Evolutionary conservation across 1,284 basidiomycete genomes (phyloP).

Genomic region (Microbotryum intermedium): DNA sequence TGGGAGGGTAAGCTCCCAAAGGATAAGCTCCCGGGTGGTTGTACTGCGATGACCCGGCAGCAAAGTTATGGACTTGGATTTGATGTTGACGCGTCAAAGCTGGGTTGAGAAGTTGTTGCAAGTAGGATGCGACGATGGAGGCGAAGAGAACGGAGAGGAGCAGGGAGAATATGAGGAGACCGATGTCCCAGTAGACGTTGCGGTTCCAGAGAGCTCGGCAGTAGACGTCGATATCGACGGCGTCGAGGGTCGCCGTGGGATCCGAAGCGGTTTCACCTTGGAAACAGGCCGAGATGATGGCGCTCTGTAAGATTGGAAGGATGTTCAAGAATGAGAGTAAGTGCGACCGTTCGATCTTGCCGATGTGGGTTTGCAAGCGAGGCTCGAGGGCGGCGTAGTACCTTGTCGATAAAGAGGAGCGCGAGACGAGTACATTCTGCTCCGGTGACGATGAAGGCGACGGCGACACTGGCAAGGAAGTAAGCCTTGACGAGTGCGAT

Average conservation of each 20-base stretch:
- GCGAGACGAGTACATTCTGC: constrained; percentile 13
- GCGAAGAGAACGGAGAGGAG: constrained; percentile 24
- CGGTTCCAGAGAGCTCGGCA: constrained; percentile 14
- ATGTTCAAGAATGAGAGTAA: too few species aligned
- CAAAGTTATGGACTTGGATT: neutral
- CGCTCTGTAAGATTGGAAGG: neutral
- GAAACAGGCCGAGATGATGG: neutral
- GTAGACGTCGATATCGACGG: neutral
- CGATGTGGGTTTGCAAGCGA: too few species aligned
- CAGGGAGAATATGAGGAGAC: constrained; percentile 15
- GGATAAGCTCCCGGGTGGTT: neutral
- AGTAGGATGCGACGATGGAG: constrained; percentile 18
- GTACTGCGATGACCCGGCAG: neutral
- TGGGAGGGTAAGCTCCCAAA: neutral
- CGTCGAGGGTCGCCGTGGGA: neutral
- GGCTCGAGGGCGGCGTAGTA: too few species aligned
- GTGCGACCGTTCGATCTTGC: too few species aligned
- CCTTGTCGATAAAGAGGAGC: constrained; percentile 20
- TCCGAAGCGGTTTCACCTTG: neutral
- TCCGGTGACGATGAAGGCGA: constrained; percentile 14
- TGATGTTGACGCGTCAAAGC: neutral
- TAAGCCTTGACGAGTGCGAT: constrained; percentile 19
- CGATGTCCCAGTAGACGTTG: constrained; percentile 22
- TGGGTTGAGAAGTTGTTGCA: constrained; percentile 22
- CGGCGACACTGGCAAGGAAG: constrained; percentile 9